A percentile compares a stretch with the other conserved stretches of the same genome.
Evolutionary conservation across 257 asterid species (phyloP).

Genomic region (Ilex aquifolium): DNA sequence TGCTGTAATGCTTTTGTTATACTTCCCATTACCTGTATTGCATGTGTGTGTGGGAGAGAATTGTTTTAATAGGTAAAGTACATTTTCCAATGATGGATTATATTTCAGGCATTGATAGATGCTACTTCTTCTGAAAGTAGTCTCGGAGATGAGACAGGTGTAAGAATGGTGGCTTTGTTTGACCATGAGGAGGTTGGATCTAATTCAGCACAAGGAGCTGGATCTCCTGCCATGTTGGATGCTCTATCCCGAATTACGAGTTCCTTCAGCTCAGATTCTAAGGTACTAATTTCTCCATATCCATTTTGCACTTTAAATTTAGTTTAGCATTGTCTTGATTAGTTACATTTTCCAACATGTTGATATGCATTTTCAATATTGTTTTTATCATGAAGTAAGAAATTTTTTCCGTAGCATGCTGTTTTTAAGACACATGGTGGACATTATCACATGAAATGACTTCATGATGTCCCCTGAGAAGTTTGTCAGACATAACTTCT

Average conservation of each 20-base stretch:
- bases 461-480: too few relatives aligned
- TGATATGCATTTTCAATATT: too few relatives aligned
- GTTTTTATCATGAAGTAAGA: too few relatives aligned
- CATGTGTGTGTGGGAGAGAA: too few relatives aligned
- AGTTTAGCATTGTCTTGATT: neutral
- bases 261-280: conserved; percentile 65
- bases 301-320: neutral
- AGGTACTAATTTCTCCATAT: conserved; percentile 35
- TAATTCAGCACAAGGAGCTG: conserved; percentile 96
- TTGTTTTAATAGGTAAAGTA: too few relatives aligned
- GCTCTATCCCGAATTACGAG: conserved; percentile 79
- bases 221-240: conserved; percentile 85
- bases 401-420: too few relatives aligned
- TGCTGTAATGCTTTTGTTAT: too few relatives aligned
- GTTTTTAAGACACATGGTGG: too few relatives aligned
- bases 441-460: too few relatives aligned
- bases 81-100: conserved; percentile 10
- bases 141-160: conserved; percentile 73
- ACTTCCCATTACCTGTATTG: too few relatives aligned
- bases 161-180: conserved; percentile 90
- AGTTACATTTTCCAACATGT: neutral
- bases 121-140: conserved; percentile 59
- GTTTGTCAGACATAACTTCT: too few relatives aligned
- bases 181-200: conserved; percentile 99
- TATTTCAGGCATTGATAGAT: conserved; percentile 82